These are phyloP conservation scores for Gaillardinia entomophila DNA, from an alignment of 805 yeast genomes.

Conservation along the genomic window DNA sequence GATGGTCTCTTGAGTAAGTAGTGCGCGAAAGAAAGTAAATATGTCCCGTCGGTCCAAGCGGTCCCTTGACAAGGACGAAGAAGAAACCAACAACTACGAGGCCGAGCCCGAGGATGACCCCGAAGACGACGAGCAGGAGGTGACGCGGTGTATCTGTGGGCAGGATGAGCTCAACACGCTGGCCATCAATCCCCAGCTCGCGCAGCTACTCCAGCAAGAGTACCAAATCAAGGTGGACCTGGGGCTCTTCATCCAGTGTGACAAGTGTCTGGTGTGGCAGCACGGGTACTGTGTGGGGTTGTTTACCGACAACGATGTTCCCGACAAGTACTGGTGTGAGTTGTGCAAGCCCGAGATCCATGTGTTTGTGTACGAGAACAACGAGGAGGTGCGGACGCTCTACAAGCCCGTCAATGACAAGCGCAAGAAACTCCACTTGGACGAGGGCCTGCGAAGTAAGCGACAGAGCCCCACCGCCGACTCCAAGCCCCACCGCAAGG, in stretches of 20 bases:
- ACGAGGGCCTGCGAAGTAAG: neutral
- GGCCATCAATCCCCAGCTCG: constrained; percentile 18
- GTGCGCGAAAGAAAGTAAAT: too few relatives aligned
- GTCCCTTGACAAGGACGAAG: constrained; percentile 11
- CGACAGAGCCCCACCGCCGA: constrained; percentile 8
- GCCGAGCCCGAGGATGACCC: constrained; percentile 17
- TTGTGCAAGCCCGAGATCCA: constrained; percentile 83
- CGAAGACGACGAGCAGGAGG: constrained; percentile 33
- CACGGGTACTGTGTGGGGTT: constrained; percentile 96
- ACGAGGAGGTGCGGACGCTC: constrained; percentile 24
- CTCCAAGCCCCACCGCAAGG: constrained; percentile 18
- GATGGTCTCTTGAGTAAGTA: too few relatives aligned
- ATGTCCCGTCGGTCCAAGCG: constrained; percentile 30
- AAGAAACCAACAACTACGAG: constrained; percentile 13
- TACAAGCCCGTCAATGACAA: constrained; percentile 38
- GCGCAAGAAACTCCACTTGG: constrained; percentile 28
- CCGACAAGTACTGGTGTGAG: constrained; percentile 96
- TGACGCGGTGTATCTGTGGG: constrained; percentile 39
- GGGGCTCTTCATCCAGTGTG: constrained; percentile 80
- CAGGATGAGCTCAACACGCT: constrained; percentile 29
- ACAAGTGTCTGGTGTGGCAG: constrained; percentile 92
- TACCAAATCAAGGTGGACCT: constrained; percentile 37
- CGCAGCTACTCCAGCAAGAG: constrained; percentile 20
- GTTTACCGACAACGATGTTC: constrained; percentile 64
- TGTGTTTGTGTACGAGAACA: constrained; percentile 32